Evolutionary conservation across 2,329 filamentous ascomycete genomes (phyloP).

Genomic region (Fusarium brachygibbosum): DNA sequence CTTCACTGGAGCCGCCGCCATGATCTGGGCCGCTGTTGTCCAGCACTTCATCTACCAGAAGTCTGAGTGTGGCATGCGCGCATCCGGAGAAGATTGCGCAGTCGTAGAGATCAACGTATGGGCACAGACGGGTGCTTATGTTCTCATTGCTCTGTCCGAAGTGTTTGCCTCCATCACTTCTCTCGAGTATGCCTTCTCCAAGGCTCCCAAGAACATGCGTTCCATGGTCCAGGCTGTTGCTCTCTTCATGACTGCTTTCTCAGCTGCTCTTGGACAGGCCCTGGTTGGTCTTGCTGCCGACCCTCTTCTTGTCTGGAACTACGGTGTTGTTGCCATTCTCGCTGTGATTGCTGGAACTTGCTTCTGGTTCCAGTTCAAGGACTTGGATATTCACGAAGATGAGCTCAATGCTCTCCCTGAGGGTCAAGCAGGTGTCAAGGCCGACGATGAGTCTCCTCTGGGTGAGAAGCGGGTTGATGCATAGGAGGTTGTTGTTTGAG

Average conservation of each 20-base stretch:
- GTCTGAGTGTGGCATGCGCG: constrained; percentile 68
- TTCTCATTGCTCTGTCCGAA: constrained; percentile 64
- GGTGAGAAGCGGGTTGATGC: constrained; percentile 37
- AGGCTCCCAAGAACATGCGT: constrained; percentile 82
- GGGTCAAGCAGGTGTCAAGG: constrained; percentile 48
- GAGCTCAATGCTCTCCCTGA: constrained; percentile 70
- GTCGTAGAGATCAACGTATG: constrained; percentile 69
- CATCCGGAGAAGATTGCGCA: constrained; percentile 47
- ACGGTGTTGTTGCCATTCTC: constrained; percentile 74
- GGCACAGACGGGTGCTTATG: constrained; percentile 66
- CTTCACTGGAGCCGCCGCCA: constrained; percentile 71
- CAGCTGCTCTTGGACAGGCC: constrained; percentile 75
- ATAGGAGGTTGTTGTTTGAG: constrained; percentile 1
- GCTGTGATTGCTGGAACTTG: constrained; percentile 71
- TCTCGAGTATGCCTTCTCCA: constrained; percentile 82
- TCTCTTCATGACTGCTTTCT: constrained; percentile 77
- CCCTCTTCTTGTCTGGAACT: constrained; percentile 81
- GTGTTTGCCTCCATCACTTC: constrained; percentile 67
- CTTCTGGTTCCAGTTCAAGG: constrained; percentile 77
- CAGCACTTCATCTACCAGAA: constrained; percentile 74
- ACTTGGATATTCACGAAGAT: constrained; percentile 75
- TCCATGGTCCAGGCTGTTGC: constrained; percentile 77
- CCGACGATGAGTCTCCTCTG: constrained; percentile 41
- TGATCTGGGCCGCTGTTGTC: constrained; percentile 67
- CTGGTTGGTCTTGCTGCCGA: constrained; percentile 62